phyloP scores from a whole-genome alignment of 306 rosid species.

The Albizia julibrissin region DNA sequence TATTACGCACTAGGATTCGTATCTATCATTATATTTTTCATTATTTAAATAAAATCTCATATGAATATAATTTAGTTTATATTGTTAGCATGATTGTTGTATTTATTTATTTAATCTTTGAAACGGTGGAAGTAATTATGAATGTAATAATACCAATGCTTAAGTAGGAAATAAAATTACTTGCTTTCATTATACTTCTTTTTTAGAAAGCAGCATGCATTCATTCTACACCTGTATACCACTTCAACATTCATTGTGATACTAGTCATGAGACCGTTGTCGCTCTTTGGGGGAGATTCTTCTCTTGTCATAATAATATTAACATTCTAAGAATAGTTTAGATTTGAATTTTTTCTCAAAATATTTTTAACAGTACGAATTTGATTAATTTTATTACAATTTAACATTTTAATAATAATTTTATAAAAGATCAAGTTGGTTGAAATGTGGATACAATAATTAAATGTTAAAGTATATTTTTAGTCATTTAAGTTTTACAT shows the following conservation, averaged over 20 bases:
- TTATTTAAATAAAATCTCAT: neutral
- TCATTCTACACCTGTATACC: conserved; percentile 22
- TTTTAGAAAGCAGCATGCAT: conserved; percentile 31
- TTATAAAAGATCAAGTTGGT: too few species aligned
- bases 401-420: too few species aligned
- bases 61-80: neutral
- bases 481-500: too few species aligned
- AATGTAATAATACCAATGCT: conserved; percentile 28
- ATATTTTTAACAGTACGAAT: too few species aligned
- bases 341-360: too few species aligned
- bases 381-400: too few species aligned
- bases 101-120: neutral
- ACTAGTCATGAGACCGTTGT: neutral
- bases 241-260: neutral
- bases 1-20: neutral
- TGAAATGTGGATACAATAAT: too few species aligned
- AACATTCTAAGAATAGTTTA: too few species aligned
- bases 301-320: too few species aligned
- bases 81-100: neutral
- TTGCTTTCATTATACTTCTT: conserved; percentile 28
- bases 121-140: conserved; percentile 39
- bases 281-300: neutral
- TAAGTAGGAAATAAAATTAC: conserved; percentile 6
- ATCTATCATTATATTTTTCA: neutral
- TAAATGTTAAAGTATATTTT: too few species aligned